Conservation (phyloP, 2,329 filamentous ascomycete species). For the Fusarium sp. region DNA sequence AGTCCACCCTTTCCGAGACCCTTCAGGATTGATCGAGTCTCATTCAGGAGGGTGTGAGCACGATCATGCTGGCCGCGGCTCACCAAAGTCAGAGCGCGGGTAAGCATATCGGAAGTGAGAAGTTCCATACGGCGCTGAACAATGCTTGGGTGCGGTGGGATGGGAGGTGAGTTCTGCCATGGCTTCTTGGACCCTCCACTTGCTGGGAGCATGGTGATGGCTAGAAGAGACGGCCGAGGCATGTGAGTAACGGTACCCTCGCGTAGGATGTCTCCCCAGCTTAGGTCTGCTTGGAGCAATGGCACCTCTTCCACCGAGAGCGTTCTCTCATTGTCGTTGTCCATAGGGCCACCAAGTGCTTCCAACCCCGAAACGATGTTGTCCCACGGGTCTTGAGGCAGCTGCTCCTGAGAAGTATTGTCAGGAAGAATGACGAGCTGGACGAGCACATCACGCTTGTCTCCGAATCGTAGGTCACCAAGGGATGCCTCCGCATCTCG, state of each 20-base stretch:
- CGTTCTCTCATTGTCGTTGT: slow-evolving; percentile 83
- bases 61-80: slow-evolving; percentile 92
- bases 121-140: slow-evolving; percentile 98
- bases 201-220: slow-evolving; percentile 93
- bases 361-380: slow-evolving; percentile 95
- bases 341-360: slow-evolving; percentile 86
- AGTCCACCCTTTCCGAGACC: slow-evolving; percentile 94
- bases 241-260: slow-evolving; percentile 88
- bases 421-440: slow-evolving; percentile 93
- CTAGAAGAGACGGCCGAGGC: slow-evolving; percentile 86
- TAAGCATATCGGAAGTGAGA: slow-evolving; percentile 97
- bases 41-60: slow-evolving; percentile 88
- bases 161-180: slow-evolving; percentile 75
- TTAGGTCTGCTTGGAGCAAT: slow-evolving; percentile 91
- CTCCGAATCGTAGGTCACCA: slow-evolving; percentile 92
- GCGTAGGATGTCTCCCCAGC: slow-evolving; percentile 90
- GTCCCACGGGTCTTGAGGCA: slow-evolving; percentile 96
- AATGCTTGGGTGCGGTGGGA: slow-evolving; percentile 92
- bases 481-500: slow-evolving; percentile 92
- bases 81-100: slow-evolving; percentile 87
- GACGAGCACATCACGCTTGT: slow-evolving; percentile 92
- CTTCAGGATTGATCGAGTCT: slow-evolving; percentile 94
- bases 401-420: slow-evolving; percentile 79
- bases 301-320: slow-evolving; percentile 94
- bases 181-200: slow-evolving; percentile 69